Evolutionary conservation across 768 basidiomycete genomes (phyloP).

Genomic region (Termitomyces eurrhizus): DNA sequence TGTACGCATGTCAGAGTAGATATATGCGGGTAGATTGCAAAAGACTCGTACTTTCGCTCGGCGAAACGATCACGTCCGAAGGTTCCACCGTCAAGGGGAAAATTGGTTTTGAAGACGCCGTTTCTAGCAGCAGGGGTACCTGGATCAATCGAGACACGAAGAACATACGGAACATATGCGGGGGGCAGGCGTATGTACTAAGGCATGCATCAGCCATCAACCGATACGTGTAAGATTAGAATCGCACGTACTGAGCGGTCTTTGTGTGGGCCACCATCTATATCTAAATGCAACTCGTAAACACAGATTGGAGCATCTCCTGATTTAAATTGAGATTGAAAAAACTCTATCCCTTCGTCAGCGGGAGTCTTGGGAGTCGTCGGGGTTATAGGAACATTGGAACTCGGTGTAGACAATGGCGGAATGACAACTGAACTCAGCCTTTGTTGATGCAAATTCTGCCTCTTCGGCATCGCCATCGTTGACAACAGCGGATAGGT

Average conservation of each 20-base stretch:
- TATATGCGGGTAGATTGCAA: constrained; percentile 16
- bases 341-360: constrained; percentile 89
- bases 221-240: not conserved
- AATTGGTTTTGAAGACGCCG: constrained; percentile 94
- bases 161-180: constrained; percentile 80
- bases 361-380: constrained; percentile 85
- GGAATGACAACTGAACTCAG: constrained; percentile 28
- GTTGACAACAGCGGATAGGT: constrained; percentile 5
- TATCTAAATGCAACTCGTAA: constrained; percentile 81
- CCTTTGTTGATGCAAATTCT: constrained; percentile 21
- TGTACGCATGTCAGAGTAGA: constrained; percentile 25
- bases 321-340: constrained; percentile 48
- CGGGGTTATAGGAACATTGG: constrained; percentile 25
- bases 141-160: constrained; percentile 88
- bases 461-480: constrained; percentile 24
- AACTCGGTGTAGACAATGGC: constrained; percentile 20
- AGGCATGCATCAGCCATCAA: constrained; percentile 1
- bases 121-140: constrained; percentile 89
- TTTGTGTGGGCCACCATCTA: constrained; percentile 88
- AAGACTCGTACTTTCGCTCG: constrained; percentile 57
- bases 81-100: constrained; percentile 87
- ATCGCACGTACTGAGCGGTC: constrained; percentile 66
- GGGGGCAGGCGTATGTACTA: constrained; percentile 97
- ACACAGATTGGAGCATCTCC: constrained; percentile 72
- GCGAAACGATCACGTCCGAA: constrained; percentile 76